These are phyloP conservation scores for Dianthus caryophyllus DNA, from an alignment of 148 eudicot genomes.

Conservation along the genomic window DNA sequence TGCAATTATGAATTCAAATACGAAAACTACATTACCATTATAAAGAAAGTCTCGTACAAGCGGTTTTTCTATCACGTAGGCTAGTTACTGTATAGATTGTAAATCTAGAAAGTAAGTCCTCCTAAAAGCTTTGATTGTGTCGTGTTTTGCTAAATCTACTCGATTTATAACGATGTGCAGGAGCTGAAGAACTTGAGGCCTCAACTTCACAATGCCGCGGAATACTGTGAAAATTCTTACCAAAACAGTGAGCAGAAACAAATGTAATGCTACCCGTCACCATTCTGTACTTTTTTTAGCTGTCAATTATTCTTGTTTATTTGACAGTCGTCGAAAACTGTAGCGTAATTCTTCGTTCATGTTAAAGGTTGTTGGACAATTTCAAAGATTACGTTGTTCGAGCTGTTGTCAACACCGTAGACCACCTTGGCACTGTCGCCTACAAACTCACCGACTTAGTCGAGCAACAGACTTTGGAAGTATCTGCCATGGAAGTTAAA, in stretches of 20 bases:
- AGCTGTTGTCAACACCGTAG: constrained; percentile 93
- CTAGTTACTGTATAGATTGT: too few species aligned
- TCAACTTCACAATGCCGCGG: constrained; percentile 94
- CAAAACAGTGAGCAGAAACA: constrained; percentile 86
- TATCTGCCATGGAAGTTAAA: constrained; percentile 63
- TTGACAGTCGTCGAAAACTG: too few species aligned
- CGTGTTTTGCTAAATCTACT: constrained; percentile 8
- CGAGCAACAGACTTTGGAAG: constrained; percentile 68
- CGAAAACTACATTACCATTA: not conserved
- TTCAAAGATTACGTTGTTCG: constrained; percentile 84
- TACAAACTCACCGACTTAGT: constrained; percentile 83
- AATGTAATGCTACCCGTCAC: constrained; percentile 43
- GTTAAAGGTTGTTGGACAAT: constrained; percentile 73
- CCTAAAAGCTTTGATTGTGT: not conserved
- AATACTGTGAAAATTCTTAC: constrained; percentile 95
- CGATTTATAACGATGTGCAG: constrained; percentile 35
- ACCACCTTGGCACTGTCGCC: constrained; percentile 97
- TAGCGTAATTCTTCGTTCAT: constrained; percentile 12
- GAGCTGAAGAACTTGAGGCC: constrained; percentile 93
- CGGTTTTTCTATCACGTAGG: too few species aligned
- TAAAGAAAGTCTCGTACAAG: too few species aligned
- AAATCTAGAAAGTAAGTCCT: too few species aligned
- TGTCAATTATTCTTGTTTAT: not conserved
- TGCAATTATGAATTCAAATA: not conserved
- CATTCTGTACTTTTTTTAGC: not conserved